A percentile compares a stretch with the other conserved stretches of the same genome.
Conservation (phyloP, 2,329 filamentous ascomycete genomes). For the Basipetospora chlamydospora region DNA sequence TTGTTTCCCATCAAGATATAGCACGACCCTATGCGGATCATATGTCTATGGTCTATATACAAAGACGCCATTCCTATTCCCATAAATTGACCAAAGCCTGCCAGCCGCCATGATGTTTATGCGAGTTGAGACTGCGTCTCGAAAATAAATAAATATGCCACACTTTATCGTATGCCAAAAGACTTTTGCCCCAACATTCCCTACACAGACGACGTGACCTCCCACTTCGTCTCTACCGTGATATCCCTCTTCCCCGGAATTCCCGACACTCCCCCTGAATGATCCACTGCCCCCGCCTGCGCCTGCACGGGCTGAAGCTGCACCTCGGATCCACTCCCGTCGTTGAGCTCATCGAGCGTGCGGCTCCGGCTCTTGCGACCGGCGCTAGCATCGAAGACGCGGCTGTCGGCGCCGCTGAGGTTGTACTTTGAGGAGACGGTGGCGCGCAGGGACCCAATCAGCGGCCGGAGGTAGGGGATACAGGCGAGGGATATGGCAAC, state of each 20-base stretch:
- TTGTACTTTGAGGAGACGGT: not conserved
- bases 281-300: not conserved
- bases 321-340: not conserved
- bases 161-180: too few relatives aligned
- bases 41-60: too few relatives aligned
- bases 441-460: constrained; percentile 15
- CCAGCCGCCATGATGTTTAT: too few relatives aligned
- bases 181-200: too few relatives aligned
- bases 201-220: not conserved
- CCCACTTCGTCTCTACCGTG: constrained; percentile 1
- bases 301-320: not conserved
- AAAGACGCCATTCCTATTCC: too few relatives aligned
- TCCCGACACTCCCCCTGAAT: not conserved
- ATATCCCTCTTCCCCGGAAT: not conserved
- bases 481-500: constrained; percentile 24
- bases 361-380: not conserved
- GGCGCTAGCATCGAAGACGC: not conserved
- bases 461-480: constrained; percentile 23
- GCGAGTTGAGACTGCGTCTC: too few relatives aligned
- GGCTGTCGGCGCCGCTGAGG: not conserved
- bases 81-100: too few relatives aligned
- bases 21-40: too few relatives aligned
- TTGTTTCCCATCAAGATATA: too few relatives aligned
- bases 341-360: not conserved
- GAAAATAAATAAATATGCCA: too few relatives aligned